Conservation (phyloP, 495 filamentous ascomycete species). For the Hypoxylon trugodes region DNA sequence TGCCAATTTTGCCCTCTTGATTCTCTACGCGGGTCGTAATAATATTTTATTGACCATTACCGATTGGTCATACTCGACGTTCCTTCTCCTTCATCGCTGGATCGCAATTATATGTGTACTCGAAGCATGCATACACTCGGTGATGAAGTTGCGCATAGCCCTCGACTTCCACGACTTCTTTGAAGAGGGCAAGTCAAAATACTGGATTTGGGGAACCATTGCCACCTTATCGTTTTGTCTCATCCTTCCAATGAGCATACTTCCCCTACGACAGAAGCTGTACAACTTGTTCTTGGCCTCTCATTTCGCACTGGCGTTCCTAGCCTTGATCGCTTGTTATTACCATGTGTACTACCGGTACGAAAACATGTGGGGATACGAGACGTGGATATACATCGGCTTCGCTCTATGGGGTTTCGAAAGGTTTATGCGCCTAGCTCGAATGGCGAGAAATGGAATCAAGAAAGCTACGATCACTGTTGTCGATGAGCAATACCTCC, state of each 20-base stretch:
- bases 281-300: conserved; percentile 45
- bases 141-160: conserved; percentile 44
- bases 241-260: conserved; percentile 33
- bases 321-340: conserved; percentile 45
- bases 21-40: conserved; percentile 61
- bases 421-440: conserved; percentile 43
- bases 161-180: conserved; percentile 7
- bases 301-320: conserved; percentile 35
- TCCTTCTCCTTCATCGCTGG: conserved; percentile 63
- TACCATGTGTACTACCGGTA: conserved; percentile 46
- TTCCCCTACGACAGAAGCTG: conserved; percentile 24
- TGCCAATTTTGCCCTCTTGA: conserved; percentile 57
- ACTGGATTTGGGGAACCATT: conserved; percentile 52
- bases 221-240: conserved; percentile 36
- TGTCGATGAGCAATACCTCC: conserved; percentile 49
- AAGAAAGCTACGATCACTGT: conserved; percentile 42
- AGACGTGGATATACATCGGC: conserved; percentile 52
- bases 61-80: conserved; percentile 62
- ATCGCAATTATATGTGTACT: conserved; percentile 60
- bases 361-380: conserved; percentile 47
- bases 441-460: conserved; percentile 45
- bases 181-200: conserved; percentile 35
- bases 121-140: conserved; percentile 58
- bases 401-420: conserved; percentile 53
- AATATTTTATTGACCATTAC: conserved; percentile 63